phyloP scores from a whole-genome alignment of 1,139 yeast species.

The Geotrichum bryndzae region DNA sequence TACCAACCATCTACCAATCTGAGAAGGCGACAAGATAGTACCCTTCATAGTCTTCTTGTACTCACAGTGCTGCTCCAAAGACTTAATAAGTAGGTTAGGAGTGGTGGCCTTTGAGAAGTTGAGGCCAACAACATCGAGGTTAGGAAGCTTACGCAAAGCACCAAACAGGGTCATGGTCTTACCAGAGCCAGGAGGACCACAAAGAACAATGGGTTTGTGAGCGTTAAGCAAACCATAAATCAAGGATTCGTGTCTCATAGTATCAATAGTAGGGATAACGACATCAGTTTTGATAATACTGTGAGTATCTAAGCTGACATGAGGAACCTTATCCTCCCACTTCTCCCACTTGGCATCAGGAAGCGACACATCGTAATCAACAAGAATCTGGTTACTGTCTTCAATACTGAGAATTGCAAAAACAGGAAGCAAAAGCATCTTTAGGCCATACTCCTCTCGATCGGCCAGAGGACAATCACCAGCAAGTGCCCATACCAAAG shows the following conservation, averaged over 20 bases:
- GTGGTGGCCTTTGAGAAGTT: conserved; percentile 83
- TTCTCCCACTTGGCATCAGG: conserved; percentile 49
- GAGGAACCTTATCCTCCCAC: conserved; percentile 44
- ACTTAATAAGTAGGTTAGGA: conserved; percentile 53
- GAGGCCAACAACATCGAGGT: conserved; percentile 57
- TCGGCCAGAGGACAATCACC: conserved; percentile 50
- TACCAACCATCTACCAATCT: conserved; percentile 66
- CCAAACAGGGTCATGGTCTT: conserved; percentile 86
- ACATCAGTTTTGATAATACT: conserved; percentile 57
- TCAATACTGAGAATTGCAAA: conserved; percentile 23
- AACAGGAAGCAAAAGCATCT: conserved; percentile 30
- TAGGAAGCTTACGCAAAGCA: conserved; percentile 54
- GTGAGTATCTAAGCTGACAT: conserved; percentile 53
- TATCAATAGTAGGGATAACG: conserved; percentile 76
- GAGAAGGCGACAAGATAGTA: conserved; percentile 50
- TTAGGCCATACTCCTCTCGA: conserved; percentile 40
- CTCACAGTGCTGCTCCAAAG: conserved; percentile 68
- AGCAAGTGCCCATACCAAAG: conserved; percentile 62
- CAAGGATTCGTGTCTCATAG: conserved; percentile 58
- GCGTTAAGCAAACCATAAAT: conserved; percentile 54
- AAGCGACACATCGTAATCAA: conserved; percentile 46
- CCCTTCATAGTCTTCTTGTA: conserved; percentile 54
- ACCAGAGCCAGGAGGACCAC: conserved; percentile 98
- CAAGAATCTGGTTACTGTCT: conserved; percentile 19
- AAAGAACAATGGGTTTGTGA: conserved; percentile 60